Evolutionary conservation across 179 eudicot species (phyloP), one percentile per base, ranked within the genome.

Genomic region (Drosera spatulata): DNA sequence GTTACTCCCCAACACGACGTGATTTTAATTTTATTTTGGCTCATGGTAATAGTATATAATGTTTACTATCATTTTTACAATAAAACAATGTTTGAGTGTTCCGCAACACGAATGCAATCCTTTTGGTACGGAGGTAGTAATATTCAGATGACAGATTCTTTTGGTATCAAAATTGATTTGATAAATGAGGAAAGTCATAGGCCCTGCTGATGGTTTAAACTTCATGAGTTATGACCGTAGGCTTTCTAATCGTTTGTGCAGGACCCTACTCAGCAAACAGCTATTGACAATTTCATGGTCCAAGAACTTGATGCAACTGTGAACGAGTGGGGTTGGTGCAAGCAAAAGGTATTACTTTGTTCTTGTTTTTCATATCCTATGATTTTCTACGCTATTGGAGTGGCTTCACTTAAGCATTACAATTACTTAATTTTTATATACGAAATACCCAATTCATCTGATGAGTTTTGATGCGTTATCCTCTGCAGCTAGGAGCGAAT

Each of bases 271-370:
- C 74, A 85, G 61, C 98, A 88, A 63, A 74, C 82, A 15, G 85
- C 69, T 5, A 80, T 91, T 59, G 97, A 91, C 72, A 88, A 83
- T 74, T 85, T 73, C 84, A 87, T 91, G 96, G 96, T 91, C 74
- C 97, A 91, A 65, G 64, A 85, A 61, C 94, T 87, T 10, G 97
- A 91, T 68, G 97, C 94, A 77, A 91, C 98, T 58, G 74, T 64
- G 22, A 91, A 91, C 7, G 98, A 91, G 77, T 91, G 98, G 98
- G 98, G 96, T 45, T 91, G 98, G 98, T 91, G 98, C 95, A 91
- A 91, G 76, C 96, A 91, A 64, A 91, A 91, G 96, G 98, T 91
- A 79, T 59, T 51, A 11, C 14, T 51, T 51, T n/a, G 6, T 49
- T 49, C 11, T n/a, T 49, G 4, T 49, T 49, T 12, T 12, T 49